Conservation (phyloP, 306 rosid genomes). For the Quercus alba region DNA sequence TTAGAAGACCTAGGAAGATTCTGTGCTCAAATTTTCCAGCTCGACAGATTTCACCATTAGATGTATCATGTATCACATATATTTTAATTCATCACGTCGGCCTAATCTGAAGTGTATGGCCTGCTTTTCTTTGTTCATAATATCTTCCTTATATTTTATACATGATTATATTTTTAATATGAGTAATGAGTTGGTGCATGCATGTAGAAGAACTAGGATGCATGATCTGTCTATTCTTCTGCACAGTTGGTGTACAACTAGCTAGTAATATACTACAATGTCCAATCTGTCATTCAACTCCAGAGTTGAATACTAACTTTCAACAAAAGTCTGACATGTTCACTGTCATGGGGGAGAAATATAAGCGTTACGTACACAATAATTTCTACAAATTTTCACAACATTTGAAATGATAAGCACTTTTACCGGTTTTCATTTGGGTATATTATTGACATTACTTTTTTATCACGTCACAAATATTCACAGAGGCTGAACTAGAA, state of each 20-base stretch:
- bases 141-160: background rate
- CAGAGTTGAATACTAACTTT: background rate
- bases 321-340: background rate
- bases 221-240: background rate
- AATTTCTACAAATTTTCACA: no score
- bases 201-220: background rate
- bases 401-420: no score
- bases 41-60: constrained; percentile 17
- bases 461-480: no score
- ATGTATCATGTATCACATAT: background rate
- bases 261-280: background rate
- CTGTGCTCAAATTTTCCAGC: constrained; percentile 24
- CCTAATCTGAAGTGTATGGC: background rate
- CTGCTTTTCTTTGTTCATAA: constrained; percentile 1
- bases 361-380: no score
- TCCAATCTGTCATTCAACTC: background rate
- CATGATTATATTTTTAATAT: background rate
- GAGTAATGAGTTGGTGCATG: constrained; percentile 15
- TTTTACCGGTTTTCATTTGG: no score
- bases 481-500: no score
- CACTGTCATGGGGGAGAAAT: no score
- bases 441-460: no score
- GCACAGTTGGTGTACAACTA: background rate
- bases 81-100: constrained; percentile 3
- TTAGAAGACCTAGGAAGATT: background rate